These are phyloP conservation scores for Henningerozyma blattae DNA, from an alignment of 805 yeast species.

Conservation along the genomic window DNA sequence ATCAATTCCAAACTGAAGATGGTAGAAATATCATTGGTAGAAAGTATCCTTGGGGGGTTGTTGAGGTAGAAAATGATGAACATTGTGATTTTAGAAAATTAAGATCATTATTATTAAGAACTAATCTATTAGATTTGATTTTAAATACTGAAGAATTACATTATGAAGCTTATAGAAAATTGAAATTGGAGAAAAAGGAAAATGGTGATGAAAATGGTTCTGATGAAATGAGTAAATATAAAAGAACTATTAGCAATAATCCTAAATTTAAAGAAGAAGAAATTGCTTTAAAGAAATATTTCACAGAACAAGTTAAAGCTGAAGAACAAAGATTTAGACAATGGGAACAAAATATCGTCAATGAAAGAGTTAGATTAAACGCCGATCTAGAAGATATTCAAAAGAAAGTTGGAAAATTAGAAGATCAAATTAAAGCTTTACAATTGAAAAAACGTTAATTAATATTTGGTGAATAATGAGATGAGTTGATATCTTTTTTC, in stretches of 20 bases:
- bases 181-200: conserved; percentile 47
- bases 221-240: conserved; percentile 21
- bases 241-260: conserved; percentile 34
- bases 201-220: conserved; percentile 19
- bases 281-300: conserved; percentile 82
- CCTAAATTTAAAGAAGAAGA: conserved; percentile 96
- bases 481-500: too few relatives aligned
- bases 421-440: conserved; percentile 60
- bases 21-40: conserved; percentile 67
- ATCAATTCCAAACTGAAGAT: conserved; percentile 47
- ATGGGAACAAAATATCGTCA: conserved; percentile 95
- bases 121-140: conserved; percentile 73
- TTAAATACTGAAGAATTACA: conserved; percentile 71
- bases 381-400: conserved; percentile 88
- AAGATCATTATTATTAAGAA: conserved; percentile 66
- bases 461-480: not conserved
- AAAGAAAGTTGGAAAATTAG: conserved; percentile 57
- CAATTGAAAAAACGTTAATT: conserved; percentile 38
- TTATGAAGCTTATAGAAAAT: conserved; percentile 66
- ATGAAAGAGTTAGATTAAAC: conserved; percentile 87
- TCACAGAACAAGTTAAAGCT: conserved; percentile 91
- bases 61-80: conserved; percentile 74
- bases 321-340: conserved; percentile 97
- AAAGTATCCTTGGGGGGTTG: conserved; percentile 84
- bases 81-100: conserved; percentile 80